Evolutionary conservation across 2,329 filamentous ascomycete species (phyloP).

Genomic region (Monilinia fructigena): DNA sequence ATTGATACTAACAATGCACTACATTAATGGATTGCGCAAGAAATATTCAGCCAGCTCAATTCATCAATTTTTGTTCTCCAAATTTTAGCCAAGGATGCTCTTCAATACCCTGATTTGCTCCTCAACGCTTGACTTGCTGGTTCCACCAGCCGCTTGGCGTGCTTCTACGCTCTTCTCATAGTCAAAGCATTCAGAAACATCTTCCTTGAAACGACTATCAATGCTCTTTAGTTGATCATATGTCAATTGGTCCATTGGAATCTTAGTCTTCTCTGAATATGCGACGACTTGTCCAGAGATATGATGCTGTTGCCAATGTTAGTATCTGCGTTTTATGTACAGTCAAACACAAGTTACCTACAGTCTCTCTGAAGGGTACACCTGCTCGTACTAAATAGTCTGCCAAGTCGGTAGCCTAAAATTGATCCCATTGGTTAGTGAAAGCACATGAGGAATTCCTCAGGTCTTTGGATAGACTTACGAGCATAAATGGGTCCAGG

Average conservation of each 20-base stretch:
- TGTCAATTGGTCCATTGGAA: slow-evolving; percentile 68
- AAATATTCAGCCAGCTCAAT: neutral
- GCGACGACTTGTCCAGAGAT: slow-evolving; percentile 72
- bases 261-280: slow-evolving; percentile 63
- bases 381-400: slow-evolving; percentile 64
- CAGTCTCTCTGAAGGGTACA: slow-evolving; percentile 74
- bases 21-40: neutral
- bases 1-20: slow-evolving; percentile 6
- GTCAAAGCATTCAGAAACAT: slow-evolving; percentile 70
- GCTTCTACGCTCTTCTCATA: slow-evolving; percentile 83
- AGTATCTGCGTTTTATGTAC: neutral
- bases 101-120: slow-evolving; percentile 59
- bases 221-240: slow-evolving; percentile 64
- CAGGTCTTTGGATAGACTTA: slow-evolving; percentile 8
- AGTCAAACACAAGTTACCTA: neutral
- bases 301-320: slow-evolving; percentile 52
- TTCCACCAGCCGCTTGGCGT: slow-evolving; percentile 73
- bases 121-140: slow-evolving; percentile 65
- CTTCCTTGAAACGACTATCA: slow-evolving; percentile 67
- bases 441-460: neutral
- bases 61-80: neutral
- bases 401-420: slow-evolving; percentile 54
- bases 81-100: slow-evolving; percentile 31
- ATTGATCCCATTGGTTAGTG: slow-evolving; percentile 6
- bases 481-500: slow-evolving; percentile 77